Conservation (phyloP, 2,329 filamentous ascomycete genomes). For the Penicillium sp. region DNA sequence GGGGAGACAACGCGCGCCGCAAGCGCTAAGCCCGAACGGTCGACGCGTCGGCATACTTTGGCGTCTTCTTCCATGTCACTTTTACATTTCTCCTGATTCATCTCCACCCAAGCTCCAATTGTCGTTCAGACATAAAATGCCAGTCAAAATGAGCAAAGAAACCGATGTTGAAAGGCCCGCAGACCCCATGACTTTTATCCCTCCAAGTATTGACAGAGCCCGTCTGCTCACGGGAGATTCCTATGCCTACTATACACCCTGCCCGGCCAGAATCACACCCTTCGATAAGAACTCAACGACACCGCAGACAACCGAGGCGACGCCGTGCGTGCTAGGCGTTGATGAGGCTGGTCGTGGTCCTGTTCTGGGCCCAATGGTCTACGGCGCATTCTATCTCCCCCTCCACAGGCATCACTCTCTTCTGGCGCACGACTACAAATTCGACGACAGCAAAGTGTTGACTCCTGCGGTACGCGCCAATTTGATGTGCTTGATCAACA, state of each 20-base stretch:
- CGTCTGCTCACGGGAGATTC: conserved; percentile 59
- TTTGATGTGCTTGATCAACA: conserved; percentile 69
- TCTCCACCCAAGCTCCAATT: conserved; percentile 1
- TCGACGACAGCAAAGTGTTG: conserved; percentile 92
- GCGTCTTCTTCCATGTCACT: neutral
- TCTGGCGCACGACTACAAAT: conserved; percentile 72
- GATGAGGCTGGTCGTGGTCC: conserved; percentile 92
- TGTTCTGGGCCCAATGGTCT: conserved; percentile 73
- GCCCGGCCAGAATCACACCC: conserved; percentile 56
- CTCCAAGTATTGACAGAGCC: conserved; percentile 59
- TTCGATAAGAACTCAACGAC: conserved; percentile 26
- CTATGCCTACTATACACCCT: conserved; percentile 65
- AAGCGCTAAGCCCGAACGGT: conserved; percentile 32
- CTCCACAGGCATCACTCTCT: conserved; percentile 62
- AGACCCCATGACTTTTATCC: conserved; percentile 50
- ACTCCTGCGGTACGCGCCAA: conserved; percentile 69
- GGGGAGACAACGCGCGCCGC: conserved; percentile 18
- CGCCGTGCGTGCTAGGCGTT: conserved; percentile 73
- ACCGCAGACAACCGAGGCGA: conserved; percentile 35
- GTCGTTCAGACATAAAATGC: neutral
- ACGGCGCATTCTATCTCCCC: conserved; percentile 64
- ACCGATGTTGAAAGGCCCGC: conserved; percentile 21
- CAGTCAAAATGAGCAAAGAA: conserved; percentile 27
- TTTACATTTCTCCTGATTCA: neutral
- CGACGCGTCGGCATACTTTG: conserved; percentile 26